Evolutionary conservation across 192 early-diverging fungal genomes (phyloP), one percentile per base, ranked within the genome.

Genomic region (Umbelopsis isabellina): DNA sequence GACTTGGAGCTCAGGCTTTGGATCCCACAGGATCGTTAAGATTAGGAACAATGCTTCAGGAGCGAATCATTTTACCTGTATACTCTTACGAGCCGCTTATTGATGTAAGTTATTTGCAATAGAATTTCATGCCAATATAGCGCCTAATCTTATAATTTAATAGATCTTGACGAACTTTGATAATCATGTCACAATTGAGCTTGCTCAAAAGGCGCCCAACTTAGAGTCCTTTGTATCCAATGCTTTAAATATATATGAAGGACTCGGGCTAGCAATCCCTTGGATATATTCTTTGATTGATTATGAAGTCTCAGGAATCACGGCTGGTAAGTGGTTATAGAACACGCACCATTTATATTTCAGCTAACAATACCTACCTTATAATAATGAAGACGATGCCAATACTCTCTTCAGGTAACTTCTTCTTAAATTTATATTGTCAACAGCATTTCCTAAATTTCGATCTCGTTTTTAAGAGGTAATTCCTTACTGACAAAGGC

Each of bases 401-500:
- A 81, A 84, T 49, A 84, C 77, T 8, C 72, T 84, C n/a, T 84
- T 84, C 69, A 75, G 82, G 82, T 84, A 70, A 35, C 15, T 13
- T 4, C 3, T 13, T 11, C 4, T 35, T 9, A 41, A 23, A 55
- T 10, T 23, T 27, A 25, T 25, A 30, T 9, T 11, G 20, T 3
- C 11, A 51, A 22, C 18, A 30, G 13, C 35, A 27, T 49, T 44
- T 13, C 30, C 46, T 22, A 20, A 11, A 37, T 16, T 12, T 4
- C 13, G 9, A 37, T 49, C 27, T 45, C 27, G 44, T 61, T 47
- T 48, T 61, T 44, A 70, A 84, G 90, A 53, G 87, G 88, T 20
- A 82, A 90, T 16, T 88, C 91, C 15, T 79, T 90, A 18, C 74
- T 87, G 27, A 92, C 91, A 2, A 88, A 89, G 25, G 85, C 87